Percentiles rank a stretch among this genome's conserved stretches.
Conservation (phyloP, 2,329 filamentous ascomycete species). For the Ploettnerulaceae sp. region DNA sequence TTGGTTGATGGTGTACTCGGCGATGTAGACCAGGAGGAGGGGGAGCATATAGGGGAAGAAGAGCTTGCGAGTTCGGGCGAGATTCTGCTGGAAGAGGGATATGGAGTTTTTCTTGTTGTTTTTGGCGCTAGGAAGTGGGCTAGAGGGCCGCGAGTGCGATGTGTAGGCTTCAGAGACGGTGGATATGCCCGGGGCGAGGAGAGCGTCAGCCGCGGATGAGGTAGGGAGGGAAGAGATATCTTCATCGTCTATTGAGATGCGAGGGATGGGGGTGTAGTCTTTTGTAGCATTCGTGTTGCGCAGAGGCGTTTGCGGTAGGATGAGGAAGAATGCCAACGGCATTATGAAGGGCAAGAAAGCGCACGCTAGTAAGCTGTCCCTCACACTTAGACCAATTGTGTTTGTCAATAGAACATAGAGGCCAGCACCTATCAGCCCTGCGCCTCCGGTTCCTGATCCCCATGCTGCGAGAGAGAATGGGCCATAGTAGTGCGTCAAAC, state of each 20-base stretch:
- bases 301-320: slow-evolving; percentile 68
- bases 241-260: slow-evolving; percentile 37
- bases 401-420: slow-evolving; percentile 84
- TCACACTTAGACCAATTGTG: slow-evolving; percentile 69
- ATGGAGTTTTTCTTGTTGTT: neutral
- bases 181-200: slow-evolving; percentile 43
- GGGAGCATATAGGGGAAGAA: slow-evolving; percentile 85
- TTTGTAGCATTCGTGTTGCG: slow-evolving; percentile 41
- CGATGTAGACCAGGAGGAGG: slow-evolving; percentile 84
- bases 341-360: slow-evolving; percentile 78
- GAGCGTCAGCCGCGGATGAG: slow-evolving; percentile 43
- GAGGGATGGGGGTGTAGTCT: slow-evolving; percentile 48
- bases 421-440: slow-evolving; percentile 80
- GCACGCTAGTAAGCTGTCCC: slow-evolving; percentile 68
- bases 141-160: slow-evolving; percentile 20
- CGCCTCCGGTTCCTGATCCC: slow-evolving; percentile 88
- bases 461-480: slow-evolving; percentile 82
- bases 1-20: slow-evolving; percentile 97
- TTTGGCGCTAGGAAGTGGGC: neutral
- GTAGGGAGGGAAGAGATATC: slow-evolving; percentile 37
- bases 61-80: slow-evolving; percentile 63
- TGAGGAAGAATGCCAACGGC: slow-evolving; percentile 67
- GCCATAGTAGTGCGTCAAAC: slow-evolving; percentile 90
- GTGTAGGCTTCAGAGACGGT: slow-evolving; percentile 40
- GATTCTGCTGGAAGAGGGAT: slow-evolving; percentile 15